phyloP scores from a whole-genome alignment of 1,284 basidiomycete species.

The Cryptococcus sp. region DNA sequence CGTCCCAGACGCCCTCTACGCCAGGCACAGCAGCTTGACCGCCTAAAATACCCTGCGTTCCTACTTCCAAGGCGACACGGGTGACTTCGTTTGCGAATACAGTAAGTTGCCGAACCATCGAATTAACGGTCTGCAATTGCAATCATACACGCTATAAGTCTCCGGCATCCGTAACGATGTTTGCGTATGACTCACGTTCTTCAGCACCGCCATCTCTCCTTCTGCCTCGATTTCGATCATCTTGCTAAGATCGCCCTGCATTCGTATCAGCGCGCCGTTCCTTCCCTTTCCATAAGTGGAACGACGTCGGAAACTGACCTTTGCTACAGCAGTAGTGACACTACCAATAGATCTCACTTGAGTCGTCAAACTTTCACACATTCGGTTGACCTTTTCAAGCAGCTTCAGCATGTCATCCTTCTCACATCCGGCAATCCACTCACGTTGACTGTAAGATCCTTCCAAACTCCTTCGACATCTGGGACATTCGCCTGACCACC shows the following conservation, averaged over 20 bases:
- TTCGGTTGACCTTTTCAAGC: constrained; percentile 72
- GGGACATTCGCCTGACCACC: constrained; percentile 87
- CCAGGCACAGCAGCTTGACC: constrained; percentile 90
- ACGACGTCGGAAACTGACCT: constrained; percentile 27
- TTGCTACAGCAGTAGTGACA: constrained; percentile 88
- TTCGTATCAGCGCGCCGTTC: constrained; percentile 7
- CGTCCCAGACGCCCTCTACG: constrained; percentile 92
- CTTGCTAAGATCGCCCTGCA: constrained; percentile 56
- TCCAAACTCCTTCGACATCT: constrained; percentile 94
- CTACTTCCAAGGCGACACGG: constrained; percentile 87
- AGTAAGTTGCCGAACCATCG: constrained; percentile 85
- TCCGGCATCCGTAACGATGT: not conserved
- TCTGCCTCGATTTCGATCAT: constrained; percentile 71
- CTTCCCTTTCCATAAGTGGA: not conserved
- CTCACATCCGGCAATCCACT: constrained; percentile 36
- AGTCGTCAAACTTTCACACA: constrained; percentile 89
- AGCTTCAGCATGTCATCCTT: not conserved
- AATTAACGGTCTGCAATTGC: constrained; percentile 52
- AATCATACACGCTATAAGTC: constrained; percentile 1
- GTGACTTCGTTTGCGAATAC: constrained; percentile 95
- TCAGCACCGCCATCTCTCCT: constrained; percentile 84
- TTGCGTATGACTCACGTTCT: constrained; percentile 57
- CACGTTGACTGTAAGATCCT: constrained; percentile 84
- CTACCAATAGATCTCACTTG: constrained; percentile 91
- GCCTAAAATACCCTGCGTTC: constrained; percentile 87